These are phyloP conservation scores for Plasmodium coatneyi DNA, from an alignment of 169 alveolate genomes.

Conservation along the genomic window DNA sequence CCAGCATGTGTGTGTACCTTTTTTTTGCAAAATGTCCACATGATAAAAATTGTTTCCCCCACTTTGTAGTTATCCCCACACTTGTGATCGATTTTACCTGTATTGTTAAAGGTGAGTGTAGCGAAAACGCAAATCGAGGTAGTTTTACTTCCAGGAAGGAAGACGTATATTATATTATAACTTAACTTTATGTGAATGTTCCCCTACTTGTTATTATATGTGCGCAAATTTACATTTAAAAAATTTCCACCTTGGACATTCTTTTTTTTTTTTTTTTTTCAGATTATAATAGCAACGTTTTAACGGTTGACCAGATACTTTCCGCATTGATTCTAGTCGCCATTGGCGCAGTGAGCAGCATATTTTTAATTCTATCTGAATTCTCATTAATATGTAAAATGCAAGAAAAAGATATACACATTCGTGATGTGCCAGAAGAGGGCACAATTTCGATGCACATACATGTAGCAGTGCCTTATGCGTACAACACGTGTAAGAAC, in stretches of 20 bases:
- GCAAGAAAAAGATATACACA: neutral
- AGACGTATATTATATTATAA: neutral
- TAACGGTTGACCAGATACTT: conserved; percentile 26
- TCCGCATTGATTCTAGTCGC: conserved; percentile 11
- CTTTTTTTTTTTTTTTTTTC: conserved; percentile 4
- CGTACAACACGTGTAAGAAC: neutral
- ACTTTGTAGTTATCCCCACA: conserved; percentile 31
- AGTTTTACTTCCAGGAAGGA: neutral
- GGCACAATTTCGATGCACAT: neutral
- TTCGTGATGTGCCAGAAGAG: neutral
- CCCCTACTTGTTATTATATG: neutral
- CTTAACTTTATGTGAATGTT: neutral
- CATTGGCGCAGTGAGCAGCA: conserved; percentile 43
- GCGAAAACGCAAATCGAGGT: neutral
- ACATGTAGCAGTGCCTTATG: neutral
- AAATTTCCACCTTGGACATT: neutral
- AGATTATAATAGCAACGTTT: conserved; percentile 41
- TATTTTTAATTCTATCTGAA: conserved; percentile 58
- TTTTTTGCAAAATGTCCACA: neutral
- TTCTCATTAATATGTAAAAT: conserved; percentile 50
- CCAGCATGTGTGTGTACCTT: neutral
- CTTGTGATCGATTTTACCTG: conserved; percentile 27
- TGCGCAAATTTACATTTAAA: neutral
- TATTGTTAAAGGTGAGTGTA: conserved; percentile 26
- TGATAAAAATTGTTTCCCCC: neutral